These are phyloP conservation scores for Linaria vulgaris DNA, from an alignment of 257 asterid genomes.

Conservation along the genomic window DNA sequence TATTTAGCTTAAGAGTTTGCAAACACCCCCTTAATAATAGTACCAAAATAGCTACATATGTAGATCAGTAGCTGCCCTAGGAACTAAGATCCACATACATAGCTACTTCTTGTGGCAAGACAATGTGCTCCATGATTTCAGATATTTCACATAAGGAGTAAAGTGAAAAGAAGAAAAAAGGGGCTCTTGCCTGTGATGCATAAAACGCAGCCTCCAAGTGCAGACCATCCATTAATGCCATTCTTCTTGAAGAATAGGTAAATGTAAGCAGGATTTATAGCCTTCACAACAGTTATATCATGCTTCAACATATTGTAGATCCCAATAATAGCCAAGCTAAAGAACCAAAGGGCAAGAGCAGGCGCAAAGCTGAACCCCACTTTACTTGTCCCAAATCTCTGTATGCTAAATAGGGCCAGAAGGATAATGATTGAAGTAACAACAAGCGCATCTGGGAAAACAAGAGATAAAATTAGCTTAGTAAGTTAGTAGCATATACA, in stretches of 20 bases:
- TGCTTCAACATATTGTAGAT: constrained; percentile 59
- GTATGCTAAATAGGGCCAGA: constrained; percentile 49
- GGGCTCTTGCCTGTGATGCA: constrained; percentile 79
- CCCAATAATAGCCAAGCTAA: constrained; percentile 44
- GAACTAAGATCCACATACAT: too few relatives aligned
- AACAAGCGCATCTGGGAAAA: constrained; percentile 46
- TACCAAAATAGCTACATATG: neutral
- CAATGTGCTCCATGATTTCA: too few relatives aligned
- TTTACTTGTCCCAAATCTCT: constrained; percentile 72
- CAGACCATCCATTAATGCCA: constrained; percentile 70
- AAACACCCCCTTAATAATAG: too few relatives aligned
- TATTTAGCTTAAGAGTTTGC: too few relatives aligned
- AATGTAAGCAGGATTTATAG: constrained; percentile 80
- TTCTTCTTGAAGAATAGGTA: constrained; percentile 79
- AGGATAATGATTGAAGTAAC: constrained; percentile 51
- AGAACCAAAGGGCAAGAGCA: constrained; percentile 53
- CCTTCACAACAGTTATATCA: constrained; percentile 65
- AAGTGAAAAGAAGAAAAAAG: neutral
- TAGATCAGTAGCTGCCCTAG: neutral
- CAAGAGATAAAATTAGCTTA: neutral
- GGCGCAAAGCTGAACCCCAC: constrained; percentile 77
- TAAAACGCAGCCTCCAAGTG: constrained; percentile 98
- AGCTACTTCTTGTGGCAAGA: too few relatives aligned
- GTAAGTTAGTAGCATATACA: neutral
- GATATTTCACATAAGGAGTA: neutral